Base-by-base conservation (phyloP, 352 stramenopile species). In the Peronosclerospora sorghi region DNA sequence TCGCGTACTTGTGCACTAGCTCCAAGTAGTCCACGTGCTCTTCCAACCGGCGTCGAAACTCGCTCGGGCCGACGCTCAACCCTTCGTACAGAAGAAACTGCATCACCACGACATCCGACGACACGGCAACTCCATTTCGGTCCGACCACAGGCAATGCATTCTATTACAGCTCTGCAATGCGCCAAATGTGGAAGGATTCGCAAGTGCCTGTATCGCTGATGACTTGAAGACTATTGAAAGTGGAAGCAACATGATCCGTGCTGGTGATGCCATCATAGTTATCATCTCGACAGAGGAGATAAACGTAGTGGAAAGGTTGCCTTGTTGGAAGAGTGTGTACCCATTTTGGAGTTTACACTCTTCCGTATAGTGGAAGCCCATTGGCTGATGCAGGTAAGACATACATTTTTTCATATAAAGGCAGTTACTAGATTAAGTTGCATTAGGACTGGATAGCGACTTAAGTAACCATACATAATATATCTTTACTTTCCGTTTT, bases 11-110 rank as follows among this genome's bases (percentile, higher is more conserved):
- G 30, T 84, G 59, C 23, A 90, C 68, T 48, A 77, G 66, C 45
- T 88, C 68, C 13, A 88, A 45, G 55, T 88, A 86, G 17, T 65
- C 51, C 19, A 86, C 57, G 54, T 83, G 71, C 14, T 51, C 47
- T 35, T 84, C 57, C 40, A 88, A 59, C n/a, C 66, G 68, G 8
- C 57, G 65, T 30, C 65, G 58, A 43, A 66, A 66, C 23, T 68
- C 54, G 32, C 54, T 56, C 37, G 67, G 42, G 7, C 47, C 34
- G 28, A 52, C 21, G 15, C 71, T 48, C 35, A 66, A 49, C n/a
- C 28, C 21, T 46, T 86, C 62, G 30, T 52, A 59, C 23, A 47
- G 42, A 48, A 88, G 56, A 37, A 86, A 64, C 44, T 84, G 67
- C n/a, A 55, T 68, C 57, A 82, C 68, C 49, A 88, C 69, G 23